Conservation (phyloP, 768 basidiomycete genomes). For the Boletus fagicola region DNA sequence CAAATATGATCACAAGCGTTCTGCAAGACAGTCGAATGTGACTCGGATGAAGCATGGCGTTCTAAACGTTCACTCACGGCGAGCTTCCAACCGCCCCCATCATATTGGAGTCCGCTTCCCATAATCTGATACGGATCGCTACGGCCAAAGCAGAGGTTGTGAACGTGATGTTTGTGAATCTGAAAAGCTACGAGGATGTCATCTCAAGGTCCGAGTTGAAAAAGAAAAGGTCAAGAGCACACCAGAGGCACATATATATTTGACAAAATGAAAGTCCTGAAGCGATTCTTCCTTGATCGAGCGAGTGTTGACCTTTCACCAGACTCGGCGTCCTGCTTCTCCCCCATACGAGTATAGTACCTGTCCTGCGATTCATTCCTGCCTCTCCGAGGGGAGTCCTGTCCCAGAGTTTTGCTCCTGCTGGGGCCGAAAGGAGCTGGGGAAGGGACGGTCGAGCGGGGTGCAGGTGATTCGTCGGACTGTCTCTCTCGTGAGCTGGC, state of each 20-base stretch:
- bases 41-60: background rate
- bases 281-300: constrained; percentile 42
- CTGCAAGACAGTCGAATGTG: constrained; percentile 35
- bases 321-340: constrained; percentile 28
- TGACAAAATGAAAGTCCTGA: constrained; percentile 66
- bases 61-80: constrained; percentile 49
- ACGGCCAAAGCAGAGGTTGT: constrained; percentile 76
- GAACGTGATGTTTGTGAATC: constrained; percentile 80
- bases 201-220: constrained; percentile 5
- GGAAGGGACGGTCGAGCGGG: constrained; percentile 27
- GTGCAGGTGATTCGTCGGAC: constrained; percentile 22
- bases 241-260: constrained; percentile 82
- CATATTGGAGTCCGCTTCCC: constrained; percentile 49
- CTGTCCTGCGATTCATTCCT: constrained; percentile 10
- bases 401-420: constrained; percentile 58
- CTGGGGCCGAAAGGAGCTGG: constrained; percentile 47
- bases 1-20: constrained; percentile 82
- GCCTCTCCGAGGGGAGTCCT: constrained; percentile 60
- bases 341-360: constrained; percentile 19
- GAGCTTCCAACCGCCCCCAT: constrained; percentile 81
- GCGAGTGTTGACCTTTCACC: constrained; percentile 28
- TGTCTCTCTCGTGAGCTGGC: constrained; percentile 13
- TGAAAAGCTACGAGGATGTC: constrained; percentile 59
- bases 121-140: constrained; percentile 68
- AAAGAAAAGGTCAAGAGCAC: constrained; percentile 22